Conservation (phyloP, 208 protist species). For the Leptomonas seymouri region DNA sequence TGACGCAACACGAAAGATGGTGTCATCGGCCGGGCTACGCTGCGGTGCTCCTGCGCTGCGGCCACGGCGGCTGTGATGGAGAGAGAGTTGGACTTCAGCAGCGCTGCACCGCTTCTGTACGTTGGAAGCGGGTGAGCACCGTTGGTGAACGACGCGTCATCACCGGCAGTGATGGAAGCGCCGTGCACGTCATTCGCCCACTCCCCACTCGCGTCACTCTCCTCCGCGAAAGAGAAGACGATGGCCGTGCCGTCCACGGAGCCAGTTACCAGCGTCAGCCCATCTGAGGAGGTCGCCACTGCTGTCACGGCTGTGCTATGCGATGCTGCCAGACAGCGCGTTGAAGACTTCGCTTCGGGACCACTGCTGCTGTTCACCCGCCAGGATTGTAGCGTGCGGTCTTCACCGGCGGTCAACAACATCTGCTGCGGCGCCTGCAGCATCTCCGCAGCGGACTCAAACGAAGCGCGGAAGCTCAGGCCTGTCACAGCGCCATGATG, state of each 20-base stretch:
- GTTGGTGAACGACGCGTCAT: neutral
- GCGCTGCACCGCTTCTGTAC: neutral
- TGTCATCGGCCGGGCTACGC: constrained; percentile 9
- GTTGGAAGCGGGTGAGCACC: neutral
- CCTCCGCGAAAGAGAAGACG: constrained; percentile 43
- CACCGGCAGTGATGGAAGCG: neutral
- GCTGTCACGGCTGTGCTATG: constrained; percentile 65
- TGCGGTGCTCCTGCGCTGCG: neutral
- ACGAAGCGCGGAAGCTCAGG: constrained; percentile 43
- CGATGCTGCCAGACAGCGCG: constrained; percentile 21
- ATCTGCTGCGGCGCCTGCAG: constrained; percentile 16
- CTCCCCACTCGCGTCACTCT: neutral
- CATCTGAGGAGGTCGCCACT: constrained; percentile 49
- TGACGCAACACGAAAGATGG: constrained; percentile 50
- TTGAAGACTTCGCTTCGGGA: neutral
- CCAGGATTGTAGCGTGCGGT: constrained; percentile 55
- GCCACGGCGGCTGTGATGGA: neutral
- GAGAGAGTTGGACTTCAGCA: neutral
- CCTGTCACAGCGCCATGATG: constrained; percentile 64
- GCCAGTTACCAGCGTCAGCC: constrained; percentile 62
- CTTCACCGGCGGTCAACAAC: constrained; percentile 45
- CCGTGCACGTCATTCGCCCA: too few species aligned
- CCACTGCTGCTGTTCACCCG: constrained; percentile 24
- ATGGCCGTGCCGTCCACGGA: constrained; percentile 60
- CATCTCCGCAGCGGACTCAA: neutral